Conservation (phyloP, 305 asterid species). For the Fraxinus dipetala region DNA sequence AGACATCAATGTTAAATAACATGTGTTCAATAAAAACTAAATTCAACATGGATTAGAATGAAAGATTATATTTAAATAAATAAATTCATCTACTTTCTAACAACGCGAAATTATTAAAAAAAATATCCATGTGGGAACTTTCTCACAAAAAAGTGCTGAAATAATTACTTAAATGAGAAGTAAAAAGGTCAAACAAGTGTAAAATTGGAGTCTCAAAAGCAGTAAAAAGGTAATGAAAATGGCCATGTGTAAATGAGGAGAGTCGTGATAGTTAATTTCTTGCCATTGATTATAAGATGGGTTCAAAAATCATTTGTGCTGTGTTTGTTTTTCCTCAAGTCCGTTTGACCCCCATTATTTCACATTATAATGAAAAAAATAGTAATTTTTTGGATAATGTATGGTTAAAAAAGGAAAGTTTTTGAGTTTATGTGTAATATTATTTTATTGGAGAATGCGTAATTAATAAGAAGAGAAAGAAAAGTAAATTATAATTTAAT, state of each 20-base stretch:
- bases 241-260: constrained; percentile 38
- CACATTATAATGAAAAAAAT: too few species aligned
- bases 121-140: not conserved
- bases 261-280: constrained; percentile 20
- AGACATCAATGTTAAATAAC: too few species aligned
- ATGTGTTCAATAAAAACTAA: too few species aligned
- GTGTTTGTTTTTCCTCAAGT: not conserved
- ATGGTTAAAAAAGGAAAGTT: too few species aligned
- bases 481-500: too few species aligned
- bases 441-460: too few species aligned
- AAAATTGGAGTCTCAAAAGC: constrained; percentile 36
- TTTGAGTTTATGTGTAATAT: too few species aligned
- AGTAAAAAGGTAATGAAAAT: constrained; percentile 19
- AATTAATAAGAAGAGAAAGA: too few species aligned
- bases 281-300: not conserved
- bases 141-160: not conserved
- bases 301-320: constrained; percentile 22
- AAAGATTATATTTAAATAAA: too few species aligned
- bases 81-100: not conserved
- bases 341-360: not conserved
- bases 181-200: constrained; percentile 27
- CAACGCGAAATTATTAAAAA: not conserved
- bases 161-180: not conserved
- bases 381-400: too few species aligned
- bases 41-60: too few species aligned